These are phyloP conservation scores for Stemphylium lycopersici DNA, from an alignment of 2,329 filamentous ascomycete species.

Conservation along the genomic window DNA sequence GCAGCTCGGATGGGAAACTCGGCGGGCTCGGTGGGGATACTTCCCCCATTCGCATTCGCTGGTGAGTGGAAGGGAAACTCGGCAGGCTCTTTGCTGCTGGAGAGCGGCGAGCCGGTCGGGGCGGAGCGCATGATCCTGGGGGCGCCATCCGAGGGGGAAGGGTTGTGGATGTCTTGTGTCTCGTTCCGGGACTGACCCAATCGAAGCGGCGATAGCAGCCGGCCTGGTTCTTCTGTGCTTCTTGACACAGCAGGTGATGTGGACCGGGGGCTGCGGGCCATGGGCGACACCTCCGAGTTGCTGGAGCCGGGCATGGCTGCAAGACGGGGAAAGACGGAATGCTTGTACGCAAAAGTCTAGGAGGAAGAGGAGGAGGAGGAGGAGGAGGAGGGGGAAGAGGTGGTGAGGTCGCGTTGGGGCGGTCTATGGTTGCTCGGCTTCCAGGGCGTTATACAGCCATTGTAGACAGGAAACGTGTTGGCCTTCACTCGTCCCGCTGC, in stretches of 20 bases:
- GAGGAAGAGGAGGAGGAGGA: no score
- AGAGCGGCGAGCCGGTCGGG: slow-evolving; percentile 38
- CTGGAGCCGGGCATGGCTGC: slow-evolving; percentile 36
- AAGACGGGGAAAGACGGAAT: neutral
- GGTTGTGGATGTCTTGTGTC: slow-evolving; percentile 21
- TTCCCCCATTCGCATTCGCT: slow-evolving; percentile 21
- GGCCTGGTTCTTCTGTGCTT: slow-evolving; percentile 24
- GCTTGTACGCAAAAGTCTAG: no score
- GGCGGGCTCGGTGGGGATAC: slow-evolving; percentile 23
- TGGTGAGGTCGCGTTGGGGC: slow-evolving; percentile 11
- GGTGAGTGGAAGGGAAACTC: slow-evolving; percentile 47
- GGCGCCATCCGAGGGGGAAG: slow-evolving; percentile 25
- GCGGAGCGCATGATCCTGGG: slow-evolving; percentile 40
- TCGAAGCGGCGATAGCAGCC: slow-evolving; percentile 35
- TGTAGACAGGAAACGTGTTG: slow-evolving; percentile 11
- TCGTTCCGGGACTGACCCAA: slow-evolving; percentile 25
- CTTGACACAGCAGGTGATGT: slow-evolving; percentile 25
- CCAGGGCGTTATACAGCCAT: slow-evolving; percentile 23
- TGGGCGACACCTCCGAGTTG: slow-evolving; percentile 36
- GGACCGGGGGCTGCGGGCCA: slow-evolving; percentile 31
- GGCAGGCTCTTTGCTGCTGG: slow-evolving; percentile 31
- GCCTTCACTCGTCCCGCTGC: slow-evolving; percentile 11
- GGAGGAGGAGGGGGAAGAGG: neutral
- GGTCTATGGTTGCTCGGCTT: slow-evolving; percentile 14
- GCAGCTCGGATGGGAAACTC: slow-evolving; percentile 23